Base-by-base conservation (phyloP, 148 eudicot genomes). In the Polygonum aviculare region DNA sequence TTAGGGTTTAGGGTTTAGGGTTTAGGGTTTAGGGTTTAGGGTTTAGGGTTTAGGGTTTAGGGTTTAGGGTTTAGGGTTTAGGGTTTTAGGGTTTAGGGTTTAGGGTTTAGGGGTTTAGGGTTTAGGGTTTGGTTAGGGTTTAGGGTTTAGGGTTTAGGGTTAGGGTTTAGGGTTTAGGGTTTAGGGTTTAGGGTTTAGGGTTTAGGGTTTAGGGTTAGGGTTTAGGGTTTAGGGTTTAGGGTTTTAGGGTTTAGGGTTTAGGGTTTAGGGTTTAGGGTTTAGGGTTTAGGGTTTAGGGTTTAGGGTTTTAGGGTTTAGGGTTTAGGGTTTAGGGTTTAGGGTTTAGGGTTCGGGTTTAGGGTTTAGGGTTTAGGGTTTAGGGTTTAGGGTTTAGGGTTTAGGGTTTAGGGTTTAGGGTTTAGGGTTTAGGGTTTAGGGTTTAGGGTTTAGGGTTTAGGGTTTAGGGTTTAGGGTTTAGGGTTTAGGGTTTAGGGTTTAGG, bases 21-120 rank as follows among this genome's bases (percentile, higher is more conserved):
- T 51, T 51, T 51, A 51, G 57, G 57, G 57, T 51, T 51, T 51
- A 51, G 57, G 57, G 57, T 51, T 51, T 51, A 51, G 57, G 57
- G 57, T 51, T 51, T 16, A 16, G 57, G 57, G 19, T 51, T 51
- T 16, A 16, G 57, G 57, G 19, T 51, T 51, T n/a, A n/a, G n/a
- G n/a, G n/a, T n/a, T n/a, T n/a, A 51, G 57, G 57, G 57, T 51
- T 51, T 51, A 51, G 57, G 57, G 57, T 51, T 51, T 51, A 51
- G 19, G 57, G 57, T 51, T 51, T 51, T n/a, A 51, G 57, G 57
- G 57, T 51, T 51, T 51, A 51, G 57, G 57, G 19, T 51, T 51
- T 12, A 9, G 57, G 57, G 19, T 51, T 51, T n/a, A n/a, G 3
- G 19, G 57, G 57, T 51, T 51, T 51, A 51, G 57, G 57, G 57